phyloP scores from a whole-genome alignment of 129 eudicot species.

The Oenanthe sinensis region DNA sequence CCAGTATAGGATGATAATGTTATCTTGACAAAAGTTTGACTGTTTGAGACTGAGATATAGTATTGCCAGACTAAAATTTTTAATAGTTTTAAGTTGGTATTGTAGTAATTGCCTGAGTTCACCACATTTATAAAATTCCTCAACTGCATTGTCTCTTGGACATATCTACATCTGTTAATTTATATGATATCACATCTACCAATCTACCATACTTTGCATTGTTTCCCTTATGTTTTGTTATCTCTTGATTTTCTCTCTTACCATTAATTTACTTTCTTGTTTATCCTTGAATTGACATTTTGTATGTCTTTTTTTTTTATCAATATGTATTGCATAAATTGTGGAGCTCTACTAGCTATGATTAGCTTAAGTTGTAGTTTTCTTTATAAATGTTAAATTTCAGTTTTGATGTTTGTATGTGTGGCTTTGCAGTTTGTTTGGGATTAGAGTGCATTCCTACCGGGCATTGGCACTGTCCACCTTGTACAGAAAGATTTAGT shows the following conservation, averaged over 20 bases:
- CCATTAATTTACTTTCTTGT: not conserved
- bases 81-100: not conserved
- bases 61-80: not conserved
- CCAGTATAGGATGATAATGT: not conserved
- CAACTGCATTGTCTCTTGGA: not conserved
- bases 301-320: not conserved
- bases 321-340: not conserved
- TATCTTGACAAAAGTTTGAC: not conserved
- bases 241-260: not conserved
- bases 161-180: not conserved
- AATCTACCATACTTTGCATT: not conserved
- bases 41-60: not conserved
- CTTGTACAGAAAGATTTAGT: conserved; percentile 53
- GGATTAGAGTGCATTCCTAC: conserved; percentile 49
- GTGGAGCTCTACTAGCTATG: not conserved
- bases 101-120: not conserved
- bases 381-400: not conserved
- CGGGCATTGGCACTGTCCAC: conserved; percentile 67
- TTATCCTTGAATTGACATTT: not conserved
- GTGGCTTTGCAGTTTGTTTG: conserved; percentile 61
- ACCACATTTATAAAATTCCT: not conserved
- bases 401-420: not conserved
- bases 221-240: not conserved
- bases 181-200: not conserved
- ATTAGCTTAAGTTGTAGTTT: not conserved